Percentiles rank a stretch among this genome's conserved stretches.
These are phyloP conservation scores for Penicillium roqueforti DNA, from an alignment of 495 filamentous ascomycete genomes.

Conservation along the genomic window DNA sequence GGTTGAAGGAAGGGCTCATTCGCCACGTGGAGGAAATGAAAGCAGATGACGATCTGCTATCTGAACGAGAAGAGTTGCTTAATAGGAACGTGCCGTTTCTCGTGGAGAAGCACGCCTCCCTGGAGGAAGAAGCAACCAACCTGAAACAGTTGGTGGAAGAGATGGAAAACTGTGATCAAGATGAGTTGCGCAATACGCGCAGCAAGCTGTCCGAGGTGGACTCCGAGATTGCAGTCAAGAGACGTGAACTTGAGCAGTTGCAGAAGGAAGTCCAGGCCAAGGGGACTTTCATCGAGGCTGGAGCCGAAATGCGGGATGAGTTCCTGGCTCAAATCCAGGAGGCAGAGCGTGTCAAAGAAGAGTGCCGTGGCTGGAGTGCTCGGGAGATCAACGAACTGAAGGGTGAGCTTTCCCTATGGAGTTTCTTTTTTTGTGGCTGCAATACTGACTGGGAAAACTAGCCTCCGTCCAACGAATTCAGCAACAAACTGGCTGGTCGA, in stretches of 20 bases:
- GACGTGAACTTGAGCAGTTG: constrained; percentile 57
- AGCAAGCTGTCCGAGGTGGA: constrained; percentile 61
- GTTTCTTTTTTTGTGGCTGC: constrained; percentile 10
- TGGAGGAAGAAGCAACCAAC: constrained; percentile 58
- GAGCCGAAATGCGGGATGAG: constrained; percentile 61
- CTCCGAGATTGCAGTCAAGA: constrained; percentile 64
- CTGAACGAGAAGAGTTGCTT: constrained; percentile 62
- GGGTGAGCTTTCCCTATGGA: constrained; percentile 39
- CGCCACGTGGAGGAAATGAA: constrained; percentile 72
- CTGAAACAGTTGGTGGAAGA: constrained; percentile 70
- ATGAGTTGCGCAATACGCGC: constrained; percentile 66
- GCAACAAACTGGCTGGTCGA: constrained; percentile 68
- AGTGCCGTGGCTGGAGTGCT: constrained; percentile 83
- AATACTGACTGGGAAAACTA: constrained; percentile 23
- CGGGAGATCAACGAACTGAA: constrained; percentile 71
- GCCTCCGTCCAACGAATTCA: constrained; percentile 67
- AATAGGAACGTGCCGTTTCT: constrained; percentile 61
- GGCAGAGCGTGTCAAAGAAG: constrained; percentile 78
- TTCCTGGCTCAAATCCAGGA: constrained; percentile 71
- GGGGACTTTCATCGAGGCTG: constrained; percentile 54
- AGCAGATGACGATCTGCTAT: constrained; percentile 63
- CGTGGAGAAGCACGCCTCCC: constrained; percentile 50
- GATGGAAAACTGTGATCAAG: constrained; percentile 71
- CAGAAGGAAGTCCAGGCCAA: constrained; percentile 59
- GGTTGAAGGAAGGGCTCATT: constrained; percentile 72